Evolutionary conservation across 2,329 filamentous ascomycete species (phyloP).

Genomic region (Microsporum ferrugineum): DNA sequence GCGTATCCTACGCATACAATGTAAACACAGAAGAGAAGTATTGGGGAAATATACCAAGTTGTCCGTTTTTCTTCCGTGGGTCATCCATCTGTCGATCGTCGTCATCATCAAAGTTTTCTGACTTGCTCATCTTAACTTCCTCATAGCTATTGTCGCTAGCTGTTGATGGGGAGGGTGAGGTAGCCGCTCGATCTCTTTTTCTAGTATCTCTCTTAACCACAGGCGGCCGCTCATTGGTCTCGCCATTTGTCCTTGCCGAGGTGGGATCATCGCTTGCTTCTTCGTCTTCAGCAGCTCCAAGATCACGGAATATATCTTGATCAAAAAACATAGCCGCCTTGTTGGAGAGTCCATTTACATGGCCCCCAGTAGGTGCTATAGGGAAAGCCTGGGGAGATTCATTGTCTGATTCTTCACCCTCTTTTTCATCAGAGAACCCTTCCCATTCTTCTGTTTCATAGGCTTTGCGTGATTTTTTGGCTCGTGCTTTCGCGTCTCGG

Average conservation of each 20-base stretch:
- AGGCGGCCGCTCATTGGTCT: neutral
- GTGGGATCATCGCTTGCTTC: conserved; percentile 28
- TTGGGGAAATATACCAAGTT: conserved; percentile 29
- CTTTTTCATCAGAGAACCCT: conserved; percentile 60
- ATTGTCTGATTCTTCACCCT: conserved; percentile 50
- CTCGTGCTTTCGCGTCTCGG: conserved; percentile 73
- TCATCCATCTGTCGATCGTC: conserved; percentile 23
- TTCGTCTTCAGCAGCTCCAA: conserved; percentile 50
- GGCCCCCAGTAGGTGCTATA: conserved; percentile 13
- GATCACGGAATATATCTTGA: conserved; percentile 84
- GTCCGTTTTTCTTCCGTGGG: conserved; percentile 31
- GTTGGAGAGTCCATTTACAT: conserved; percentile 56
- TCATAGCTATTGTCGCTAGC: neutral
- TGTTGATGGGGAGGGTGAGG: neutral
- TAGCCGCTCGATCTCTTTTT: neutral
- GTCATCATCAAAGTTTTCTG: conserved; percentile 5
- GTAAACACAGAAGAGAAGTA: conserved; percentile 11
- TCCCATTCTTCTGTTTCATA: conserved; percentile 85
- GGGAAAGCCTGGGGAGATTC: conserved; percentile 36
- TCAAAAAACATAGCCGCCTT: conserved; percentile 82
- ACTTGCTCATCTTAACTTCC: neutral
- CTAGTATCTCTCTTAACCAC: neutral
- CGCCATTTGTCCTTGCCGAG: neutral
- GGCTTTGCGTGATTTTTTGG: conserved; percentile 75
- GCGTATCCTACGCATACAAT: conserved; percentile 9